Evolutionary conservation across 768 basidiomycete species (phyloP), one percentile per base, ranked within the genome.

Genomic region (Amyloporia xantha): DNA sequence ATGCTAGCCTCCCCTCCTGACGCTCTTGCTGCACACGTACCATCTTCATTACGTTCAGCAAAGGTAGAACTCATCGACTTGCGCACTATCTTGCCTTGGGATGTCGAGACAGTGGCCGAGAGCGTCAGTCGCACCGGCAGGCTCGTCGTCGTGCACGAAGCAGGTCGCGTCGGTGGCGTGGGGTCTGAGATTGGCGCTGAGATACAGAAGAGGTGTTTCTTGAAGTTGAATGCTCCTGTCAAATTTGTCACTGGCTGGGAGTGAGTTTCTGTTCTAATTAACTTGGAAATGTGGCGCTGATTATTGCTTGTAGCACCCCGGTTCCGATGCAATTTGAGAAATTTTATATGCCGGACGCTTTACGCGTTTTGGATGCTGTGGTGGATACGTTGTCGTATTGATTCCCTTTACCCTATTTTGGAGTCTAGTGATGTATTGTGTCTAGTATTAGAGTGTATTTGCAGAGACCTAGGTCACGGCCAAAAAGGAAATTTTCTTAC

Each of bases 171-270:
- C 2, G 91, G 82, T 2, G 90, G 93, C 19, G 86, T 84, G n/a
- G 92, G 91, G 10, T 86, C 84, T 11, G 91, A 97, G 62, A 89
- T 97, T 37, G 83, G 85, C n/a, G 88, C 90, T 0, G 90, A 94
- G 66, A 71, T 97, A 4, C 91, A 91, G 69, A 86, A 86, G 66
- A 71, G 85, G 50, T 91, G 88, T 55, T 96, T 96, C 69, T 71
- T 96, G 59, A 85, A 84, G 63, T 67, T 97, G 43, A 79, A 90
- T 47, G 92, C 93, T 6, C 93, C 93, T 0, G 85, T 97, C 20
- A 86, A 77, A 59, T 71, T 92, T 35, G 80, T 97, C 15, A 81
- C 88, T 2, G 91, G 89, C 24, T 97, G 94, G 94, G 93, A 96
- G 92, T 94, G 59, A 77, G 92, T 84, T 5, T 23, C 25, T 44